Evolutionary conservation across 352 stramenopile genomes (phyloP), one percentile per base, ranked within the genome.

Genomic region (Lagenidium giganteum): DNA sequence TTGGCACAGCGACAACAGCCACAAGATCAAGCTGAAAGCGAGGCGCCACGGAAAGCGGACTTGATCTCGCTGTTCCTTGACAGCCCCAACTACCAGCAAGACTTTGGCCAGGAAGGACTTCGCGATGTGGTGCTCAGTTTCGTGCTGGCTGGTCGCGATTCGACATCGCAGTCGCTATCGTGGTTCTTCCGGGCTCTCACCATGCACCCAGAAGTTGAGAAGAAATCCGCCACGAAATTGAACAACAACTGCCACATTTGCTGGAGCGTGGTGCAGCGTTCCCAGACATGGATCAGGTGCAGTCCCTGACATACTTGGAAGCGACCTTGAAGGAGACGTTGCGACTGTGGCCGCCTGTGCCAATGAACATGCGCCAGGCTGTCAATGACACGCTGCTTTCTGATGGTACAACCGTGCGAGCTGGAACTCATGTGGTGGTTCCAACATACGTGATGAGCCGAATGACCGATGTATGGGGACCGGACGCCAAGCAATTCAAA

Each of bases 51-150:
- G 23, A 18, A 12, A n/a, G 4, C 17, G 0, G 23, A 54, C 24
- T 33, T 47, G 37, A 47, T 58, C 1, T 57, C 60, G 20, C 57
- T 64, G 4, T 75, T 66, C 26, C 22, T 69, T 1, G 55, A 66
- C 21, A 57, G 42, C 17, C 33, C 37, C 4, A 27, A 54, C 4
- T 4, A 20, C 4, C 44, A 27, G 50, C 1, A 23, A 30, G 2
- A 6, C 14, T 6, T 64, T 74, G 23, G 60, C 74, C 23, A 51
- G 62, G 16, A 33, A n/a, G 1, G 42, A n/a, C 34, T 91, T 0
- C 71, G 72, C n/a, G 67, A 91, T 42, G 70, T 93, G 20, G 62
- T 85, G n/a, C 43, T 91, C 6, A 85, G 68, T 36, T 84, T 91
- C 34, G 49, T 93, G 27, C 71, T 91, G n/a, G 82, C 74, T 26